Conservation (phyloP, 139 green algal species). For the Dunaliella primolecta region DNA sequence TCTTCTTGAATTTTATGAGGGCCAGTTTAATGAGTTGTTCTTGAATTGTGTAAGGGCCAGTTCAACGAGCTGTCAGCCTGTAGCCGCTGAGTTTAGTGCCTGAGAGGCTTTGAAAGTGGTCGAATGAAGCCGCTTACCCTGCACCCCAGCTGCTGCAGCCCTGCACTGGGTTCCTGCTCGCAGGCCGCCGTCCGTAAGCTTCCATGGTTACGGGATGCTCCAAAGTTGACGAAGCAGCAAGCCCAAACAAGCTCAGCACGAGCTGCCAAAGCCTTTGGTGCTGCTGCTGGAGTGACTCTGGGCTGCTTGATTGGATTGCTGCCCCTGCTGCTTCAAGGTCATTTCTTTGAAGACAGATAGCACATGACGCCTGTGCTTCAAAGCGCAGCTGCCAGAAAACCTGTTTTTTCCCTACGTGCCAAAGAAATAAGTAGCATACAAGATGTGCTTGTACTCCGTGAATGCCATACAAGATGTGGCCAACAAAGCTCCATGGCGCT, state of each 20-base stretch:
- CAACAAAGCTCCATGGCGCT: not conserved
- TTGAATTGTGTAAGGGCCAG: too few species aligned
- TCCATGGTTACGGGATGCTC: not conserved
- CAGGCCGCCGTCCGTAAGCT: not conserved
- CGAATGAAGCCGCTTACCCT: too few species aligned
- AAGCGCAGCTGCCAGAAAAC: too few species aligned
- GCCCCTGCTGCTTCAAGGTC: not conserved
- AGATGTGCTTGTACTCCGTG: not conserved
- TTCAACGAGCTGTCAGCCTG: too few species aligned
- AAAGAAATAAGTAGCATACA: too few species aligned
- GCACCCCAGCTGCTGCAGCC: too few species aligned
- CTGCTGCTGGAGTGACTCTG: not conserved
- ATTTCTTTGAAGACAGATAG: not conserved
- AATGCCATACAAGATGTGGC: not conserved
- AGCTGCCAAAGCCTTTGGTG: not conserved
- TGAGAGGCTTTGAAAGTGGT: too few species aligned
- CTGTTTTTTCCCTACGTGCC: too few species aligned
- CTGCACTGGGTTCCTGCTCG: too few species aligned
- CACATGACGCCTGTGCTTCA: not conserved
- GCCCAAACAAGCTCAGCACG: not conserved
- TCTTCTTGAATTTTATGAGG: too few species aligned
- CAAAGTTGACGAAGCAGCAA: not conserved
- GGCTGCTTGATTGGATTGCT: not conserved
- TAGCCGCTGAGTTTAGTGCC: too few species aligned
- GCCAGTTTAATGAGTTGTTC: too few species aligned